phyloP scores from a whole-genome alignment of 2,329 filamentous ascomycete species.

The Colletotrichum endophyticum region DNA sequence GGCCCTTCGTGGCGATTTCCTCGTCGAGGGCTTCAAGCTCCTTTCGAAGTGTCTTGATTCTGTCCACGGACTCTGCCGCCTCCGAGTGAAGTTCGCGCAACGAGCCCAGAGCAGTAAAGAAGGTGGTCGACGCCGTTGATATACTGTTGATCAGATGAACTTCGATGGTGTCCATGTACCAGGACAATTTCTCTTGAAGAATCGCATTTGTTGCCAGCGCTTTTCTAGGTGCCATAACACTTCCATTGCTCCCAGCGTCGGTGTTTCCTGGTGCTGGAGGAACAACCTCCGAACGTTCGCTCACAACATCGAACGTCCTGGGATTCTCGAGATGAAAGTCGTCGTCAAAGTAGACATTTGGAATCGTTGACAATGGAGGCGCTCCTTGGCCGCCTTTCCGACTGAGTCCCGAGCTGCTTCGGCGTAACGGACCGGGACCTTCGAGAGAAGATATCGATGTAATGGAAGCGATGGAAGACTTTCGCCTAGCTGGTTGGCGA shows the following conservation, averaged over 20 bases:
- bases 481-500: conserved; percentile 41
- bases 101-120: conserved; percentile 92
- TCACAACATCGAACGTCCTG: conserved; percentile 94
- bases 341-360: conserved; percentile 91
- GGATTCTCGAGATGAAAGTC: conserved; percentile 96
- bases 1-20: conserved; percentile 83
- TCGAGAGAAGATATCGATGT: conserved; percentile 58
- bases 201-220: conserved; percentile 96
- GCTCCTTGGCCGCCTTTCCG: conserved; percentile 72
- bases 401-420: conserved; percentile 52
- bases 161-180: conserved; percentile 99
- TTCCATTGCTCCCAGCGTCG: conserved; percentile 61
- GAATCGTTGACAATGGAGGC: conserved; percentile 90
- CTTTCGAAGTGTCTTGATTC: conserved; percentile 80
- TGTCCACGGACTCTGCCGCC: conserved; percentile 86
- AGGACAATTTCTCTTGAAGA: conserved; percentile 95
- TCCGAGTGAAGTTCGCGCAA: conserved; percentile 90
- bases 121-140: conserved; percentile 92
- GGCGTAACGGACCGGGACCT: conserved; percentile 43
- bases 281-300: conserved; percentile 96
- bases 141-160: conserved; percentile 97
- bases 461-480: conserved; percentile 49
- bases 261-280: conserved; percentile 61
- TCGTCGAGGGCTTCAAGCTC: conserved; percentile 83
- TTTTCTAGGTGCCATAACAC: conserved; percentile 71